phyloP scores from a whole-genome alignment of 208 protist species.

The Herpetomonas tarakana region DNA sequence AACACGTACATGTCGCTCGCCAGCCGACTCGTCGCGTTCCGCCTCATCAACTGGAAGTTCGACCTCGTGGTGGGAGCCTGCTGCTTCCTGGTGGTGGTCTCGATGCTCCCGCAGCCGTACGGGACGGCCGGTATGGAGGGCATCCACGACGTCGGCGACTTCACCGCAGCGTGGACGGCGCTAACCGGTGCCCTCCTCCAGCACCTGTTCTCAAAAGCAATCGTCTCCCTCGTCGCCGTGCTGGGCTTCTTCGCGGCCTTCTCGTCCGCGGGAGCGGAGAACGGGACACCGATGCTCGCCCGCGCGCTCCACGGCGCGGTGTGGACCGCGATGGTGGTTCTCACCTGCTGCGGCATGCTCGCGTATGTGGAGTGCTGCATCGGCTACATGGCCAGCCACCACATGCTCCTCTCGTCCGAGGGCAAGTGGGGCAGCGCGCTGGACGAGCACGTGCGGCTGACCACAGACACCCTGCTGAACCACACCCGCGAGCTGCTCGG shows the following conservation, averaged over 20 bases:
- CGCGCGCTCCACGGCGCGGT: constrained; percentile 38
- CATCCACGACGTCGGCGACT: constrained; percentile 7
- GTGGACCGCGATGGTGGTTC: constrained; percentile 52
- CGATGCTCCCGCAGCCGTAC: constrained; percentile 48
- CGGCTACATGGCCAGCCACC: constrained; percentile 46
- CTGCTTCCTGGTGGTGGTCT: constrained; percentile 67
- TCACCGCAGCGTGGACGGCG: constrained; percentile 31
- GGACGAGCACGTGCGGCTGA: constrained; percentile 38
- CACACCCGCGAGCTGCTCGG: constrained; percentile 27
- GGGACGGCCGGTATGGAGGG: constrained; percentile 11
- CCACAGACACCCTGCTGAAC: constrained; percentile 9
- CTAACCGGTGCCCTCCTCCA: constrained; percentile 34
- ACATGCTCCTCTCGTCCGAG: constrained; percentile 35
- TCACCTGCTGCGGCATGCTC: constrained; percentile 47
- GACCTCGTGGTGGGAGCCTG: constrained; percentile 67
- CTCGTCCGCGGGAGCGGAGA: constrained; percentile 42
- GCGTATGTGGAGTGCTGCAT: constrained; percentile 43
- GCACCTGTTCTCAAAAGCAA: constrained; percentile 41
- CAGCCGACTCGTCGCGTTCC: constrained; percentile 63
- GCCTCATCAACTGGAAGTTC: constrained; percentile 86
- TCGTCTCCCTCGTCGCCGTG: constrained; percentile 46
- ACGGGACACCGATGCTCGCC: constrained; percentile 30
- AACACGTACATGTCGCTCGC: constrained; percentile 67
- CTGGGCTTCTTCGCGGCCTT: constrained; percentile 57
- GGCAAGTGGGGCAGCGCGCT: constrained; percentile 57